phyloP scores from a whole-genome alignment of 1,139 yeast species.

The Hansenula anomala region DNA sequence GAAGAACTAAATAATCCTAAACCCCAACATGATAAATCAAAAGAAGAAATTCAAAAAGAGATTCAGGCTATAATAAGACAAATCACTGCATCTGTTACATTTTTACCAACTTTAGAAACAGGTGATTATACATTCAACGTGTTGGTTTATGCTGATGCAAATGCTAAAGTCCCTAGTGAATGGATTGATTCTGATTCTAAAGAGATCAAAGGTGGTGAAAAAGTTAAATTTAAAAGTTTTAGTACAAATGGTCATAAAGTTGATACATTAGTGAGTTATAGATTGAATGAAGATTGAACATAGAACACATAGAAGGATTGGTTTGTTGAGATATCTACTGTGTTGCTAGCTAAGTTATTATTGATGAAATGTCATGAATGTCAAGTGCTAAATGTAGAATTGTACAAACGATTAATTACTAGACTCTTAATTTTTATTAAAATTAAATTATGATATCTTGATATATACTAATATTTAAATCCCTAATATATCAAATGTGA shows the following conservation, averaged over 20 bases:
- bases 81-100: constrained; percentile 83
- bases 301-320: no score
- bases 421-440: no score
- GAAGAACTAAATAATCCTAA: no score
- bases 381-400: no score
- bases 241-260: constrained; percentile 67
- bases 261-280: constrained; percentile 76
- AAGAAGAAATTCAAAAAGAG: constrained; percentile 59
- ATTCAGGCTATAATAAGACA: constrained; percentile 86
- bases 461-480: no score
- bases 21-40: constrained; percentile 33
- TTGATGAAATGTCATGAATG: no score
- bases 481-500: no score
- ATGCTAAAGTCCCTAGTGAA: constrained; percentile 68
- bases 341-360: no score
- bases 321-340: no score
- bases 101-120: constrained; percentile 68
- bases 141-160: constrained; percentile 75
- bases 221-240: constrained; percentile 67
- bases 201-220: constrained; percentile 49
- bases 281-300: constrained; percentile 19
- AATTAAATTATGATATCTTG: no score
- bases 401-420: no score
- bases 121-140: constrained; percentile 80
- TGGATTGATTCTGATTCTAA: constrained; percentile 82